phyloP scores from a whole-genome alignment of 2,329 filamentous ascomycete genomes.

The Exophiala sp. region DNA sequence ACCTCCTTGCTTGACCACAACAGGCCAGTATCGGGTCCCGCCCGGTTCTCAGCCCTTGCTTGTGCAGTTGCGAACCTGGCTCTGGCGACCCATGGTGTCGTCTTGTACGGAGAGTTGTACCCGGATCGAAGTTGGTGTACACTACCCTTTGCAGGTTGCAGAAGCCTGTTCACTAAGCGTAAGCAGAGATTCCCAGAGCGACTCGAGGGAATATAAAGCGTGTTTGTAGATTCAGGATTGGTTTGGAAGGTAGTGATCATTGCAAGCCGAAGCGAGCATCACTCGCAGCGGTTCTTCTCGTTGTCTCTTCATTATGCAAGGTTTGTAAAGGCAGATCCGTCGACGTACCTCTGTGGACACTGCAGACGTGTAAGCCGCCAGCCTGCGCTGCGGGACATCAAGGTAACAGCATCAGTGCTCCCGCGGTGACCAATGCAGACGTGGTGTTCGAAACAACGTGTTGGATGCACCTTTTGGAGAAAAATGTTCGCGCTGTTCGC shows the following conservation, averaged over 20 bases:
- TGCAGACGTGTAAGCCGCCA: slow-evolving; percentile 28
- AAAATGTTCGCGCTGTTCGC: slow-evolving; percentile 8
- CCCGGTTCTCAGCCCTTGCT: neutral
- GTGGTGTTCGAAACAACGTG: neutral
- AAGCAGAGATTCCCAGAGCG: neutral
- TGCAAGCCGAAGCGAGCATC: slow-evolving; percentile 49
- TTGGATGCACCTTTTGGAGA: slow-evolving; percentile 8
- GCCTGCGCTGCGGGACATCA: slow-evolving; percentile 40
- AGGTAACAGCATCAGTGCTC: slow-evolving; percentile 25
- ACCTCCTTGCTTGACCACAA: slow-evolving; percentile 30
- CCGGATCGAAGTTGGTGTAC: neutral
- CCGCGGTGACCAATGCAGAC: neutral
- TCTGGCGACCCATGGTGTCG: slow-evolving; percentile 1
- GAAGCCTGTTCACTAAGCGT: neutral
- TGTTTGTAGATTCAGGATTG: slow-evolving; percentile 11
- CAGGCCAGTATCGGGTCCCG: neutral
- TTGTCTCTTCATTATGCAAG: slow-evolving; percentile 42
- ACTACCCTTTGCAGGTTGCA: neutral
- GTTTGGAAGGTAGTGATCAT: slow-evolving; percentile 40
- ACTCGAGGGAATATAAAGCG: neutral
- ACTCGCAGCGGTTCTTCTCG: slow-evolving; percentile 67
- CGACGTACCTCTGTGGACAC: slow-evolving; percentile 34
- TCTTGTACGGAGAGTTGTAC: neutral
- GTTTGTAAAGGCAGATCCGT: neutral
- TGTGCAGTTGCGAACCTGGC: slow-evolving; percentile 3